Evolutionary conservation across 2,329 filamentous ascomycete species (phyloP).

Genomic region (Calycina herbarum): DNA sequence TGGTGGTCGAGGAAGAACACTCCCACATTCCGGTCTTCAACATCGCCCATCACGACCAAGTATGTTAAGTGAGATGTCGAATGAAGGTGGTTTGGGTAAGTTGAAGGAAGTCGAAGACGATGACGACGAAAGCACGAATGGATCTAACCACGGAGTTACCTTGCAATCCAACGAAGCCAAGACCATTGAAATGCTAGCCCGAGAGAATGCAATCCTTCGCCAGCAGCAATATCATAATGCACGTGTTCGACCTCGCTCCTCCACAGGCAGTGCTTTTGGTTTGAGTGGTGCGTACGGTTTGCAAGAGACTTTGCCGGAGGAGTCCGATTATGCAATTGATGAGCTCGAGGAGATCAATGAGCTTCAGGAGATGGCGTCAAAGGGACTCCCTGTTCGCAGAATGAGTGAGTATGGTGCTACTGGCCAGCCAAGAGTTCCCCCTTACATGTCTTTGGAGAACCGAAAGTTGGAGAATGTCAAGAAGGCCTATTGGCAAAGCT

Average conservation of each 20-base stretch:
- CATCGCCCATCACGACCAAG: slow-evolving; percentile 79
- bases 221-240: slow-evolving; percentile 57
- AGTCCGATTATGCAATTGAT: slow-evolving; percentile 72
- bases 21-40: slow-evolving; percentile 69
- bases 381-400: slow-evolving; percentile 36
- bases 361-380: slow-evolving; percentile 35
- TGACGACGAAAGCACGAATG: slow-evolving; percentile 57
- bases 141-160: slow-evolving; percentile 54
- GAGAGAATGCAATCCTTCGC: slow-evolving; percentile 63
- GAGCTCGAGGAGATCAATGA: slow-evolving; percentile 66
- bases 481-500: slow-evolving; percentile 70
- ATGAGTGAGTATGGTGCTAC: slow-evolving; percentile 40
- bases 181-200: slow-evolving; percentile 61
- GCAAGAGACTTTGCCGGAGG: slow-evolving; percentile 60
- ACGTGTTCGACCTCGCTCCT: slow-evolving; percentile 58
- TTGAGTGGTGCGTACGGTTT: slow-evolving; percentile 59
- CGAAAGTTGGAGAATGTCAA: slow-evolving; percentile 65
- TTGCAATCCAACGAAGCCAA: slow-evolving; percentile 58
- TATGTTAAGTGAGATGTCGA: slow-evolving; percentile 72
- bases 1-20: slow-evolving; percentile 37
- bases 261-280: slow-evolving; percentile 52
- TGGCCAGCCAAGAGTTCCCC: slow-evolving; percentile 35
- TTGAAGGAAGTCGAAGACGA: slow-evolving; percentile 71
- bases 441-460: slow-evolving; percentile 52
- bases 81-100: slow-evolving; percentile 63